Evolutionary conservation across 176 grass and related monocot genomes (phyloP), one percentile per base, ranked within the genome.

Genomic region (Calamus simplicifolius): DNA sequence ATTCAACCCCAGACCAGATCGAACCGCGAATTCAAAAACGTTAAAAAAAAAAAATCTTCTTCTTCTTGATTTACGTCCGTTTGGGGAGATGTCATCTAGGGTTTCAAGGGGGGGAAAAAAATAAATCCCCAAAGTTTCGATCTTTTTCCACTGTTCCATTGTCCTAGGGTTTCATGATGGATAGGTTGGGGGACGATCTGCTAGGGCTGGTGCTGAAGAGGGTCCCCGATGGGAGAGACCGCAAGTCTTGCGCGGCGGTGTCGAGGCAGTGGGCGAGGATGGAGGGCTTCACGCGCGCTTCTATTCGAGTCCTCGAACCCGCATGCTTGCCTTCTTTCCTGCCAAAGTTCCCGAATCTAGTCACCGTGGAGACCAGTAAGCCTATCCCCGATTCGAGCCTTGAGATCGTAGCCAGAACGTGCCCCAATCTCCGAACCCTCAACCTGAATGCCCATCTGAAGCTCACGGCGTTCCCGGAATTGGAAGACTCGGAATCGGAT

Each of bases 301-400:
- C 4, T 3, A 35, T 63, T 35, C 61, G 61, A 18, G 31, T 26
- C 61, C 61, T 63, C 61, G 61, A 63, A 17, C 61, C 61, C 30
- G 18, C 12, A 23, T 50, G 4, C 18, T 18, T 63, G 31, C 43
- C 61, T 26, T 16, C n/a, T 2, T 49, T 63, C 61, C 61, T 63
- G 19, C 61, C 61, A n/a, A 30, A 38, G 16, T 63, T 63, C 61
- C 61, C 61, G 31, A 63, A 63, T 50, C 38, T 63, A 16, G 23
- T 35, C 35, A 23, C 61, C 18, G 18, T 63, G 38, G 61, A 63
- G 31, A 17, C 61, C 61, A 14, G 19, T 38, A 48, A 19, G 12
- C 18, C 4, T 6, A 49, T 63, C 12, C 48, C 38, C 18, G 19
- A 63, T 16, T 6, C 18, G 38, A 12, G 48, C 19, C 61, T 63